Evolutionary conservation across 768 basidiomycete species (phyloP).

Genomic region (Kwoniella dejecticola): DNA sequence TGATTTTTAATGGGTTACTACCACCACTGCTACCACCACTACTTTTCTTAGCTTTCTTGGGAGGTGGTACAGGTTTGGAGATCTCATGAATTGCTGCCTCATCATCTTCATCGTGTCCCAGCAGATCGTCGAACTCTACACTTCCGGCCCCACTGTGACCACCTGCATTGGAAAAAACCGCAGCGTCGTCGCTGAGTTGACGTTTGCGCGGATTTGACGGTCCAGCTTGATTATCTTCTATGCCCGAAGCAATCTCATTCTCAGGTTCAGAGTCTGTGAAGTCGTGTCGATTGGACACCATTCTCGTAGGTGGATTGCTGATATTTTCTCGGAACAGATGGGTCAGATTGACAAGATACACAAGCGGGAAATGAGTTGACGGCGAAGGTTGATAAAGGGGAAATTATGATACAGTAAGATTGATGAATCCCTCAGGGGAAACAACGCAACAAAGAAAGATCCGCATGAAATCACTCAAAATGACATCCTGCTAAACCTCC

Average conservation of each 20-base stretch:
- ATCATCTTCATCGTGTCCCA: conserved; percentile 5
- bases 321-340: no score
- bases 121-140: conserved; percentile 1
- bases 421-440: no score
- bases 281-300: conserved; percentile 26
- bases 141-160: conserved; percentile 3
- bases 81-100: not conserved
- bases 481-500: no score
- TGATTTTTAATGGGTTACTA: conserved; percentile 25
- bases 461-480: no score
- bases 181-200: not conserved
- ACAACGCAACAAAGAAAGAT: no score
- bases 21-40: conserved; percentile 6
- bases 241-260: conserved; percentile 2
- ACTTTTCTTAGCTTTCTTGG: conserved; percentile 11
- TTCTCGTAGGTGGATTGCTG: not conserved
- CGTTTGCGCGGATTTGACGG: not conserved
- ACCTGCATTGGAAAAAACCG: conserved; percentile 4
- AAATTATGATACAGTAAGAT: no score
- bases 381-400: no score
- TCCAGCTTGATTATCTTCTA: conserved; percentile 6
- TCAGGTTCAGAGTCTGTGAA: conserved; percentile 41
- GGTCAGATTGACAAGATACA: no score
- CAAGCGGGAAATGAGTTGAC: no score
- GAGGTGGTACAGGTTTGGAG: not conserved